A percentile compares a stretch with the other conserved stretches of the same genome.
Conservation (phyloP, 768 basidiomycete genomes). For the Boletus rubroflammeus region DNA sequence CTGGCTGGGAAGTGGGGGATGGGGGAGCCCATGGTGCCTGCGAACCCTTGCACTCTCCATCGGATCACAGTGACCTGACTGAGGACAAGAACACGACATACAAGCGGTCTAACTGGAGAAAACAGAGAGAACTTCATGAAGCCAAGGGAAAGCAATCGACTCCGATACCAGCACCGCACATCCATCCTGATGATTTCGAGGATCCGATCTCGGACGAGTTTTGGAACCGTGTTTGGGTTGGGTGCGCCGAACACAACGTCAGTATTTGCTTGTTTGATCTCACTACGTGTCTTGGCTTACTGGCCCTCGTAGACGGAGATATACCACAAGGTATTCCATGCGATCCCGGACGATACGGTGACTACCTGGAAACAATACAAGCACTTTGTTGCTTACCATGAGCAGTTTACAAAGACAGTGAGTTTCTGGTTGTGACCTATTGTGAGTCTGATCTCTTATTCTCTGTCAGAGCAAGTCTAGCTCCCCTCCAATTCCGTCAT, state of each 20-base stretch:
- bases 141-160: constrained; percentile 54
- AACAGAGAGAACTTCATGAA: constrained; percentile 58
- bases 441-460: constrained; percentile 2
- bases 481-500: constrained; percentile 42
- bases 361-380: constrained; percentile 96
- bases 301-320: constrained; percentile 73
- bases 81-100: constrained; percentile 48
- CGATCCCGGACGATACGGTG: constrained; percentile 87
- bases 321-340: constrained; percentile 92
- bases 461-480: constrained; percentile 41
- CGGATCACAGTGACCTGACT: constrained; percentile 41
- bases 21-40: constrained; percentile 40
- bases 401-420: constrained; percentile 68
- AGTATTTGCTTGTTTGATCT: constrained; percentile 26
- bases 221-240: constrained; percentile 88
- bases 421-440: constrained; percentile 17
- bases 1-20: constrained; percentile 44
- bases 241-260: constrained; percentile 86
- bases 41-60: constrained; percentile 45
- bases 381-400: constrained; percentile 75
- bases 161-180: constrained; percentile 61
- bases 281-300: neutral
- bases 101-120: constrained; percentile 50
- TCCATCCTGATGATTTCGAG: constrained; percentile 76
- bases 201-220: constrained; percentile 87